Evolutionary conservation across 176 grass and related monocot species (phyloP), one percentile per base, ranked within the genome.

Genomic region (Phragmites australis): DNA sequence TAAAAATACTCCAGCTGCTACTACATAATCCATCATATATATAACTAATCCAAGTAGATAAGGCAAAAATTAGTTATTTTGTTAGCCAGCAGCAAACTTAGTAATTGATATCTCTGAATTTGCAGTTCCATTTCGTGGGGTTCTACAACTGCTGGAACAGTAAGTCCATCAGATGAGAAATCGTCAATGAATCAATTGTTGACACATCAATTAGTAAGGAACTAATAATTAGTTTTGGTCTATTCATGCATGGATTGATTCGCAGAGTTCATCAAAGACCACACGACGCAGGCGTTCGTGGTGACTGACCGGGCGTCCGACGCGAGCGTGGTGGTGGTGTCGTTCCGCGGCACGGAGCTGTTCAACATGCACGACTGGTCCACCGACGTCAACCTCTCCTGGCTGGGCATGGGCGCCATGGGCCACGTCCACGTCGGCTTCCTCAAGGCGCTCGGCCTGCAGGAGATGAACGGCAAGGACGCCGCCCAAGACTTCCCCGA

Each of bases 341-440:
- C 83, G 8, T 97, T 97, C 82, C 92, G 92, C 0, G 92, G 92
- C 63, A 94, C 95, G 8, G 92, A 97, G 84, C 88, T 89, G 6
- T 97, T 97, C 85, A 90, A 94, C 84, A 88, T 73, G 68, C 46
- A 76, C 9, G 95, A 97, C 88, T 97, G 95, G 95, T 87, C 85
- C 9, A 94, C 92, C 0, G 95, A 94, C 85, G 86, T 97, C 22
- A 89, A 97, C 79, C 87, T 94, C 6, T 97, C 95, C 0, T 92
- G 83, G 82, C 78, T 85, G 1, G 58, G 60, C 44, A 94, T 94
- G 86, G 92, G 90, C 12, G 27, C 84, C n/a, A 54, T 97, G 43
- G 95, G 95, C 43, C 81, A 87, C 83, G 56, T 97, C 73, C 95
- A 97, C 76, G 43, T 87, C 29, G 95, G 95, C 23, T 97, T 97